Base-by-base conservation (phyloP, 2,329 filamentous ascomycete genomes). In the Tolypocladium capitatum region DNA sequence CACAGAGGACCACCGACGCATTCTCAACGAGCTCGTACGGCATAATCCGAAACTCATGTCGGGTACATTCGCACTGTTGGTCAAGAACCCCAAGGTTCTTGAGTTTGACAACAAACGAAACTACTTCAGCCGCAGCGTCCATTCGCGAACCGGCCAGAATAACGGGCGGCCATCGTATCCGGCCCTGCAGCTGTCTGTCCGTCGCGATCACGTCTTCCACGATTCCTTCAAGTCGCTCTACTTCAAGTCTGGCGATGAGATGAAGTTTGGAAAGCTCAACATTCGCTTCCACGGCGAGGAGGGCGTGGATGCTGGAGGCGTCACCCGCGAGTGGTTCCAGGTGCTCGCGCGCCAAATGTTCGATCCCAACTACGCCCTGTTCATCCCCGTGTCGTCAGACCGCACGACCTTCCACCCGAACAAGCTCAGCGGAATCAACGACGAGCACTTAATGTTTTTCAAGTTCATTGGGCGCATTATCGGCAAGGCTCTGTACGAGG, bases 61-160 rank as follows among this genome's bases (percentile, higher is more conserved):
- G 50, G 92, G 92, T 46, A 96, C 91, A 3, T 96, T 98, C 68
- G 90, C 91, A 11, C 75, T 98, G 16, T 71, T 98, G 43, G 92
- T 97, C 53, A 96, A 95, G 73, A 98, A 98, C 61, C 94, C 92
- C 27, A 98, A 97, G 74, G 94, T 98, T 4, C 74, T 98, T 13
- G 92, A 98, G 62, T 98, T 98, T 60, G 92, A 98, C 70, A 98
- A 98, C 72, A 98, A 98, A 73, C 89, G 92, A 59, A 97, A 94
- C 68, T 98, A 94, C 75, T 98, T 98, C 74, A 96, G 82, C 63
- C 85, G 92, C 51, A 90, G 88, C 59, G 83, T 98, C 11, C 92
- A 98, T 65, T 68, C 71, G 36, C 71, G 75, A 50, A 79, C 78
- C 42, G 80, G 85, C 45, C 76, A 76, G 46, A 78, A 78, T 47